phyloP scores from a whole-genome alignment of 2,329 filamentous ascomycete species.

The Pseudogymnoascus sp. region DNA sequence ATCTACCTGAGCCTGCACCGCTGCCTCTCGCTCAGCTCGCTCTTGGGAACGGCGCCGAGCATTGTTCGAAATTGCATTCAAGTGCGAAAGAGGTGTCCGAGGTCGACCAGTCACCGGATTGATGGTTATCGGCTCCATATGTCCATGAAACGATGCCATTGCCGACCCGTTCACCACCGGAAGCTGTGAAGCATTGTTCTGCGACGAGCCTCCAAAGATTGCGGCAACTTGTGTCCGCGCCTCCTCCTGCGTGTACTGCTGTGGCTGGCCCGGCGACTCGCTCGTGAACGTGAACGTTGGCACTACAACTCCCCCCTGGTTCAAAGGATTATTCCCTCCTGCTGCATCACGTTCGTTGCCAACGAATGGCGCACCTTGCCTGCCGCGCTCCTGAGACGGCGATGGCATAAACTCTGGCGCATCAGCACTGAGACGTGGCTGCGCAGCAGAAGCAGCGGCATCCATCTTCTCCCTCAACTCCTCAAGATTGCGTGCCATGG shows the following conservation, averaged over 20 bases:
- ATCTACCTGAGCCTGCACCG: background rate
- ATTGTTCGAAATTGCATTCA: background rate
- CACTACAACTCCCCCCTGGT: background rate
- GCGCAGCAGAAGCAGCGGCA: background rate
- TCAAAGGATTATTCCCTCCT: background rate
- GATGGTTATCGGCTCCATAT: conserved; percentile 4
- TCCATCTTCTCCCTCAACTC: conserved; percentile 1
- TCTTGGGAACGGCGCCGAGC: conserved; percentile 7
- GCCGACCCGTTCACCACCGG: background rate
- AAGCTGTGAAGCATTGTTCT: background rate
- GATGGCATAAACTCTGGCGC: background rate
- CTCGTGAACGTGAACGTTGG: background rate
- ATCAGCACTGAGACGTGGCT: background rate
- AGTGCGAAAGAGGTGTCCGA: background rate
- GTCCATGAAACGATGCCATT: background rate
- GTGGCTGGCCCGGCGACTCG: background rate
- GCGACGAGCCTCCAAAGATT: background rate
- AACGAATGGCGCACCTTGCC: background rate
- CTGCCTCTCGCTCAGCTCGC: conserved; percentile 1
- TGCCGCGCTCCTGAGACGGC: background rate
- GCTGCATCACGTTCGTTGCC: background rate
- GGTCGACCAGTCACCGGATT: background rate
- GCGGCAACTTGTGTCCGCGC: background rate
- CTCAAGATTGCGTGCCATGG: background rate
- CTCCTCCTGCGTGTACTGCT: background rate